Evolutionary conservation across 371 early-diverging fungal species (phyloP).

Genomic region (Mucor irregularis): DNA sequence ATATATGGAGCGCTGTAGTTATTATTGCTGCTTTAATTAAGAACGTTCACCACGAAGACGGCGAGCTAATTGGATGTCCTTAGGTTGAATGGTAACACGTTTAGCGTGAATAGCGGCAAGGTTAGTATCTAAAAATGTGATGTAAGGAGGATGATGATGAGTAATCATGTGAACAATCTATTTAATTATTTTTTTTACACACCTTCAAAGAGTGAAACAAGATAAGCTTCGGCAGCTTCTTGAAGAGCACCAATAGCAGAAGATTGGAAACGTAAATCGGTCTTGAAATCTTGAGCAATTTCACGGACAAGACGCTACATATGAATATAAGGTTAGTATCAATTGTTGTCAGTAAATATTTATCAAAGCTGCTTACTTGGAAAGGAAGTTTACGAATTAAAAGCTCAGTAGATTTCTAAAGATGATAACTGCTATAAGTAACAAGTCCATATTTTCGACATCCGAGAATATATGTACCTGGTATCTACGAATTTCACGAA

Average conservation of each 20-base stretch:
- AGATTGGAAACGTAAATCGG: conserved; percentile 95
- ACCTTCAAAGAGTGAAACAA: conserved; percentile 93
- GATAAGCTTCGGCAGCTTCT: conserved; percentile 97
- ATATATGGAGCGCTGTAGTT: background rate
- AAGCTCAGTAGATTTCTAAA: conserved; percentile 88
- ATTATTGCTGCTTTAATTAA: conserved; percentile 34
- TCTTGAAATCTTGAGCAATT: conserved; percentile 94
- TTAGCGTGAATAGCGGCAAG: conserved; percentile 98
- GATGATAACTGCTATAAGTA: background rate
- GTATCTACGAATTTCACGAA: conserved; percentile 96
- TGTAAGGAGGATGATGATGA: background rate
- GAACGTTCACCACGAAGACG: conserved; percentile 90
- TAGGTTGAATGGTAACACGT: conserved; percentile 99
- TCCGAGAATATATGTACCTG: conserved; percentile 40
- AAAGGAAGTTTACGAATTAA: conserved; percentile 97
- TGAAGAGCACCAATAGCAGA: conserved; percentile 96
- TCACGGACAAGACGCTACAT: conserved; percentile 84
- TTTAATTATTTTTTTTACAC: background rate
- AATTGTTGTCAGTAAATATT: background rate
- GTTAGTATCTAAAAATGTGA: conserved; percentile 75
- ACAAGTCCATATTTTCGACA: background rate
- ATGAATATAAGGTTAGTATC: background rate
- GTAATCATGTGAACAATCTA: background rate
- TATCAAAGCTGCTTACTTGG: conserved; percentile 58
- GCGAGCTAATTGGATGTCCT: conserved; percentile 97